Evolutionary conservation across 106 monocot genomes (phyloP).

Genomic region (Amphibolis antarctica): DNA sequence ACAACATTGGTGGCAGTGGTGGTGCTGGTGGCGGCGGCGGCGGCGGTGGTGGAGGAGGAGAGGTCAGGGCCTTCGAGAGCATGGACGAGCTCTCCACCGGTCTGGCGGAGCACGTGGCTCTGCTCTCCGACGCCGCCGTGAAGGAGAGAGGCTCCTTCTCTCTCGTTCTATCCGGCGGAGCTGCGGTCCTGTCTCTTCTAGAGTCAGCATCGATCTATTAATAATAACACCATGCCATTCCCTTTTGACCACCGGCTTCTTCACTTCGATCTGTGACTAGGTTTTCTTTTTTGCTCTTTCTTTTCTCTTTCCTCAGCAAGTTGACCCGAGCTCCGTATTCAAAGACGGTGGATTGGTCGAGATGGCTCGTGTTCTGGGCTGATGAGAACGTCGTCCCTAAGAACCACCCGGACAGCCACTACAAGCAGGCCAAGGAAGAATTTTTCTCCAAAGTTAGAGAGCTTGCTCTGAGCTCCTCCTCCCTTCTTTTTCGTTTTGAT

Average conservation of each 20-base stretch:
- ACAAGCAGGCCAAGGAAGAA: conserved; percentile 13
- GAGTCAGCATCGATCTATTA: conserved; percentile 8
- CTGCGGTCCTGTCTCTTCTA: conserved; percentile 3
- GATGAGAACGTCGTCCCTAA: conserved; percentile 13
- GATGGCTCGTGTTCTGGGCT: conserved; percentile 14
- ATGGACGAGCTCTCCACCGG: conserved; percentile 11
- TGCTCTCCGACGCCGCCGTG: conserved; percentile 7
- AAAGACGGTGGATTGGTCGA: conserved; percentile 15
- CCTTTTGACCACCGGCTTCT: not conserved
- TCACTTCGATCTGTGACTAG: not conserved
- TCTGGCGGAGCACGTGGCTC: conserved; percentile 9
- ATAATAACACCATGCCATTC: not conserved
- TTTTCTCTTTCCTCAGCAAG: conserved; percentile 1
- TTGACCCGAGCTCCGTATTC: conserved; percentile 1
- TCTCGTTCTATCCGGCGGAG: conserved; percentile 17
- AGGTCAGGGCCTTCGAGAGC: conserved; percentile 6
- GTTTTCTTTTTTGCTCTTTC: not conserved
- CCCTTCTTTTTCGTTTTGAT: too few species aligned
- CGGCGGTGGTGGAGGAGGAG: not conserved
- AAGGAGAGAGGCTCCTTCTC: conserved; percentile 18
- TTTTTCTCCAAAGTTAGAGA: conserved; percentile 12
- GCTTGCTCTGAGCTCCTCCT: not conserved
- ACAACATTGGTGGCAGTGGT: not conserved
- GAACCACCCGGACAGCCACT: conserved; percentile 12
- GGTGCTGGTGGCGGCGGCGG: not conserved